phyloP scores from a whole-genome alignment of 495 filamentous ascomycete genomes.

The Aspergillus bridgeri region DNA sequence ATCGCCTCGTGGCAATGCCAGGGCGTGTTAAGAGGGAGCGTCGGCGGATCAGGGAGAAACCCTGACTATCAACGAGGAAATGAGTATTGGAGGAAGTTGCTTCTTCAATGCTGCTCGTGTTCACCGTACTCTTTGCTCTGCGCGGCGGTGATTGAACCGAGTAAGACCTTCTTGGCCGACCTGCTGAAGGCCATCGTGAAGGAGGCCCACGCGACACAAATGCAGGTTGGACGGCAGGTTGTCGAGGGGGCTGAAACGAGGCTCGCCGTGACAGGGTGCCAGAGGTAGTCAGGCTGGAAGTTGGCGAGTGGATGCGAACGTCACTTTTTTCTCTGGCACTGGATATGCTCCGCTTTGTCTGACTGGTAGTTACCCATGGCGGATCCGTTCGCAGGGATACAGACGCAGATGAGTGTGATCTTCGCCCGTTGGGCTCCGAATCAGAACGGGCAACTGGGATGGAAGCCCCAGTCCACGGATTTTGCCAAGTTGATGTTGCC shows the following conservation, averaged over 20 bases:
- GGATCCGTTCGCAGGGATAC: constrained; percentile 9
- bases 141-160: constrained; percentile 30
- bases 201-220: constrained; percentile 13
- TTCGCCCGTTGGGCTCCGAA: constrained; percentile 1
- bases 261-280: constrained; percentile 15
- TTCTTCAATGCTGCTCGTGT: constrained; percentile 24
- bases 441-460: constrained; percentile 9
- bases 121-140: constrained; percentile 24
- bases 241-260: constrained; percentile 17
- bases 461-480: constrained; percentile 16
- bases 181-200: constrained; percentile 11
- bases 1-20: constrained; percentile 45
- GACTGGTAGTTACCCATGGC: constrained; percentile 1
- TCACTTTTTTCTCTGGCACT: constrained; percentile 7
- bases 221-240: constrained; percentile 26
- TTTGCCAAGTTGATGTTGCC: constrained; percentile 14
- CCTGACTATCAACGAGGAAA: constrained; percentile 37
- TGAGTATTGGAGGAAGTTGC: constrained; percentile 36
- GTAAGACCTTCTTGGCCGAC: constrained; percentile 29
- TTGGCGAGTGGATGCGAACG: not conserved
- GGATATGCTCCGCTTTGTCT: not conserved
- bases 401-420: constrained; percentile 19
- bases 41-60: constrained; percentile 43
- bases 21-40: constrained; percentile 47
- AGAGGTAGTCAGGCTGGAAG: constrained; percentile 2